These are phyloP conservation scores for Suillus discolor DNA, from an alignment of 768 basidiomycete genomes.

Conservation along the genomic window DNA sequence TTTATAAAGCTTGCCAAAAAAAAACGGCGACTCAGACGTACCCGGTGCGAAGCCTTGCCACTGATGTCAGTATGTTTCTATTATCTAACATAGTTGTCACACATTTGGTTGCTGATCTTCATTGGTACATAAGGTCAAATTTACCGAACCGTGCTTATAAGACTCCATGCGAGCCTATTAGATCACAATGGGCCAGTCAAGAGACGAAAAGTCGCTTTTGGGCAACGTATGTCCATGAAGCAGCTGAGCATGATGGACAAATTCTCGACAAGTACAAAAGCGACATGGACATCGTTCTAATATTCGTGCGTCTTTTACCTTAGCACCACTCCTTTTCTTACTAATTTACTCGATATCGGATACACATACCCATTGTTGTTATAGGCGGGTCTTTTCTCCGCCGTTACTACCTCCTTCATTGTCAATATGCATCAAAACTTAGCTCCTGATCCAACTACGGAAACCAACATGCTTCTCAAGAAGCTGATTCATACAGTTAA, in stretches of 20 bases:
- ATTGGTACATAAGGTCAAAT: neutral
- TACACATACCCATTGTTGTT: neutral
- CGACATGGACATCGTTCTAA: conserved; percentile 23
- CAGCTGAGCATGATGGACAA: conserved; percentile 20
- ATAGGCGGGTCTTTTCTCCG: conserved; percentile 46
- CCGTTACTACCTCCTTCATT: conserved; percentile 40
- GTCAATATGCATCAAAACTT: conserved; percentile 38
- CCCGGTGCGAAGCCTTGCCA: too few relatives aligned
- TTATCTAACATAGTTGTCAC: neutral
- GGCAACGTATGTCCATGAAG: conserved; percentile 16
- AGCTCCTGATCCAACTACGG: conserved; percentile 30
- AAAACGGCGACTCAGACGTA: neutral
- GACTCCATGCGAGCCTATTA: neutral
- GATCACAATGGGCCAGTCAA: conserved; percentile 1
- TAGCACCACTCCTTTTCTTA: neutral
- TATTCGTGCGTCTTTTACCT: conserved; percentile 19
- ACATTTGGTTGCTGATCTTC: neutral
- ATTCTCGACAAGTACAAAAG: conserved; percentile 21
- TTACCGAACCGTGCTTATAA: neutral
- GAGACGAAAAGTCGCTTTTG: conserved; percentile 15
- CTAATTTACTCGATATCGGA: neutral
- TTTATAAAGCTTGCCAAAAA: neutral
- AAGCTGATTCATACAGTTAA: conserved; percentile 16
- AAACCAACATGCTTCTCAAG: conserved; percentile 31
- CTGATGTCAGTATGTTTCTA: neutral